Evolutionary conservation across 495 filamentous ascomycete genomes (phyloP).

Genomic region (Neurospora tetraspora): DNA sequence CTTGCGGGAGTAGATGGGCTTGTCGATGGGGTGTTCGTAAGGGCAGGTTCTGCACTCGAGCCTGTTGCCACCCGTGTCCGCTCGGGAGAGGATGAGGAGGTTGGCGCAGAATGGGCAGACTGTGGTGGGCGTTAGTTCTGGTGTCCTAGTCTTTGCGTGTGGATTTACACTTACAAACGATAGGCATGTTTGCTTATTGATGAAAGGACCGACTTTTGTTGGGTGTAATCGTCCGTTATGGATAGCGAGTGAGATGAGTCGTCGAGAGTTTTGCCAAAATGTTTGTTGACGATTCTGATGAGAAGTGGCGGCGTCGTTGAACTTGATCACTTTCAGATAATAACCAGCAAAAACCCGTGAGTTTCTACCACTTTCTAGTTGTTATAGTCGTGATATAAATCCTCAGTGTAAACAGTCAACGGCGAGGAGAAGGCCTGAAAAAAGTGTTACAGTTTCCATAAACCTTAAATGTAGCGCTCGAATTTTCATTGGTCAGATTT

Average conservation of each 20-base stretch:
- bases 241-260: neutral
- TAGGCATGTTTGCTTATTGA: conserved; percentile 38
- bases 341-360: neutral
- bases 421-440: neutral
- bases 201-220: neutral
- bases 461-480: neutral
- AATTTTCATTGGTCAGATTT: neutral
- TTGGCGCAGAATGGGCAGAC: conserved; percentile 93
- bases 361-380: neutral
- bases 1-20: conserved; percentile 66
- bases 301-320: neutral
- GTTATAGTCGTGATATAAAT: neutral
- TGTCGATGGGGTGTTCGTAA: conserved; percentile 67
- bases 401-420: neutral
- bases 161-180: conserved; percentile 48
- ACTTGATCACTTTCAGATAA: neutral
- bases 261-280: neutral
- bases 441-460: neutral
- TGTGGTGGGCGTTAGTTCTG: conserved; percentile 23
- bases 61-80: conserved; percentile 42
- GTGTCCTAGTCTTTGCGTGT: neutral
- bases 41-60: conserved; percentile 93
- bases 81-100: conserved; percentile 57
- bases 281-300: neutral
- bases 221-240: neutral